Evolutionary conservation across 2,329 filamentous ascomycete genomes (phyloP).

Genomic region (Aspergillus quadricinctus): DNA sequence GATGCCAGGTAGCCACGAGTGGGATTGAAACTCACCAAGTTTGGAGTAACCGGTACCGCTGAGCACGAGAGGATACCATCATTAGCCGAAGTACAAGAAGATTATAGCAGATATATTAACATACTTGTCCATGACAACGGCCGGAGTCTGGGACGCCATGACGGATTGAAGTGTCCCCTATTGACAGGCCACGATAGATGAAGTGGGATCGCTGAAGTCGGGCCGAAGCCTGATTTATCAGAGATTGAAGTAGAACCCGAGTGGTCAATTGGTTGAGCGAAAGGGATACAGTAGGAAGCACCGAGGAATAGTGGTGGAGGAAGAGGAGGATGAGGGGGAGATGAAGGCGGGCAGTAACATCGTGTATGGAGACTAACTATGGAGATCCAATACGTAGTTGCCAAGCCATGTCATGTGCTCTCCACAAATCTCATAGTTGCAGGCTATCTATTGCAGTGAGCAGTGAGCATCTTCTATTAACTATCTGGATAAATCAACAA

Average conservation of each 20-base stretch:
- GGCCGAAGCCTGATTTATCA: background rate
- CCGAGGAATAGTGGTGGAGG: background rate
- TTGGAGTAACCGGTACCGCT: slow-evolving; percentile 99
- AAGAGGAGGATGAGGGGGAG: slow-evolving; percentile 7
- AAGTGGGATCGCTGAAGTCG: background rate
- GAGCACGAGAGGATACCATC: slow-evolving; percentile 23
- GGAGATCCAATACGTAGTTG: background rate
- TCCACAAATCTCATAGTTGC: background rate
- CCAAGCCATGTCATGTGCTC: slow-evolving; percentile 14
- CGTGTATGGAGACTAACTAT: background rate
- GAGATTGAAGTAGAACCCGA: background rate
- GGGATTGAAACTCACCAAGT: slow-evolving; percentile 64
- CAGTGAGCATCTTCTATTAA: too few species aligned
- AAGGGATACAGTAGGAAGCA: background rate
- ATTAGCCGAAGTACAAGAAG: slow-evolving; percentile 32
- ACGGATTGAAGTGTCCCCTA: slow-evolving; percentile 16
- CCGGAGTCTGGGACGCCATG: slow-evolving; percentile 98
- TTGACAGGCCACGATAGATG: background rate
- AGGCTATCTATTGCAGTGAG: background rate
- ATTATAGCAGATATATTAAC: slow-evolving; percentile 38
- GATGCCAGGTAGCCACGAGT: slow-evolving; percentile 6
- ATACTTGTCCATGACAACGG: slow-evolving; percentile 99
- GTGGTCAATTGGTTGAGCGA: background rate
- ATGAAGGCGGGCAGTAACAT: slow-evolving; percentile 4
- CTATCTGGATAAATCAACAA: background rate